Evolutionary conservation across 2,329 filamentous ascomycete genomes (phyloP).

Genomic region (Colletotrichum higginsianum): DNA sequence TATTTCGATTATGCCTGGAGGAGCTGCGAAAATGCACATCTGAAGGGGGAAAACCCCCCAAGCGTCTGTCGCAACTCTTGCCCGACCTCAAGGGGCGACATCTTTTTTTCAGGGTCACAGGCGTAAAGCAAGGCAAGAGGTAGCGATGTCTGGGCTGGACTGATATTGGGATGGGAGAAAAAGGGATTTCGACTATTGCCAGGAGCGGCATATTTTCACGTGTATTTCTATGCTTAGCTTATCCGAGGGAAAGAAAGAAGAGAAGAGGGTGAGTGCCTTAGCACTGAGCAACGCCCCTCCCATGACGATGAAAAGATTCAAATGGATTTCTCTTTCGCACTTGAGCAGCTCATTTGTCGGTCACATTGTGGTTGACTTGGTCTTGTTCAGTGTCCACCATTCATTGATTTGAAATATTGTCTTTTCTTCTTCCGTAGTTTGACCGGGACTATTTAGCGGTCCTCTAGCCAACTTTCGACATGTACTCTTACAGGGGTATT

Average conservation of each 20-base stretch:
- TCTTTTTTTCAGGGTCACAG: conserved; percentile 13
- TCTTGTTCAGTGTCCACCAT: background rate
- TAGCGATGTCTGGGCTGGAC: conserved; percentile 11
- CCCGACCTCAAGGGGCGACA: conserved; percentile 14
- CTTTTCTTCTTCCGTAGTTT: background rate
- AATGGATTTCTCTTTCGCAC: conserved; percentile 32
- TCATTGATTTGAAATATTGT: background rate
- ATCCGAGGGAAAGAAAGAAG: background rate
- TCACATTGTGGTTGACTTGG: background rate
- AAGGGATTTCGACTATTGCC: conserved; percentile 19
- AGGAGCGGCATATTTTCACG: conserved; percentile 22
- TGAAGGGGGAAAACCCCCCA: background rate
- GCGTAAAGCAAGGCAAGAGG: conserved; percentile 27
- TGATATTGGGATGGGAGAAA: conserved; percentile 26
- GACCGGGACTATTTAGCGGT: background rate
- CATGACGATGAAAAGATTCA: conserved; percentile 34
- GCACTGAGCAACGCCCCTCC: conserved; percentile 26
- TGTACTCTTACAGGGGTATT: conserved; percentile 38
- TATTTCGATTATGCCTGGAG: conserved; percentile 10
- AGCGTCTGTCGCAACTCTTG: background rate
- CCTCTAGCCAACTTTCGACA: background rate
- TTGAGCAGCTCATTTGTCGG: conserved; percentile 20
- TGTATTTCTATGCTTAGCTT: conserved; percentile 37
- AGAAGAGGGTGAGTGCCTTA: conserved; percentile 11
- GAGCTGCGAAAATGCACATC: conserved; percentile 14